Percentiles rank a stretch among this genome's conserved stretches.
Conservation (phyloP, 1,139 yeast genomes). For the Kurtzmaniella quercitrusa region DNA sequence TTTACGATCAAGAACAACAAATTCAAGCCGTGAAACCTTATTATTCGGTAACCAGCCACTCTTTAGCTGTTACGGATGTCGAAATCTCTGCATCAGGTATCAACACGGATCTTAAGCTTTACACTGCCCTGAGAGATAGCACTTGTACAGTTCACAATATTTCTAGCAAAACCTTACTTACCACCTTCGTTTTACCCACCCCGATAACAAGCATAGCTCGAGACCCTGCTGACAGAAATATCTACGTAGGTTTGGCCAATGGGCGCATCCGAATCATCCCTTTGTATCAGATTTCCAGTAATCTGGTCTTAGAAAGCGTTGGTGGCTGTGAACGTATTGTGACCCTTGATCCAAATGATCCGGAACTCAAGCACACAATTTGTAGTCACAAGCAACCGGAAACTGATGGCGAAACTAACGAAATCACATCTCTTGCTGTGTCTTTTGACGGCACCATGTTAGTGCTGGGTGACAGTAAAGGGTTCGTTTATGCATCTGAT, state of each 20-base stretch:
- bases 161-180: conserved; percentile 40
- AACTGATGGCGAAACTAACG: conserved; percentile 9
- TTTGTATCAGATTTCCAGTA: conserved; percentile 46
- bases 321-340: conserved; percentile 56
- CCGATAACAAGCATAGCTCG: conserved; percentile 56
- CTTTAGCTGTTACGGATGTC: conserved; percentile 69
- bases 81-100: conserved; percentile 45
- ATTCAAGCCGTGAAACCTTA: conserved; percentile 33
- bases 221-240: conserved; percentile 80
- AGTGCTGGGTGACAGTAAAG: conserved; percentile 70
- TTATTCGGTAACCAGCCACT: conserved; percentile 65
- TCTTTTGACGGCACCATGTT: conserved; percentile 76
- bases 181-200: conserved; percentile 66
- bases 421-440: conserved; percentile 51
- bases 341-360: conserved; percentile 45
- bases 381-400: conserved; percentile 46
- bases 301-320: conserved; percentile 46
- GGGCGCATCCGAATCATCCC: conserved; percentile 62
- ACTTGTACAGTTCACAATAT: conserved; percentile 69
- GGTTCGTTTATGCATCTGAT: conserved; percentile 68
- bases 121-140: conserved; percentile 69
- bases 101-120: conserved; percentile 58
- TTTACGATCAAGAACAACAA: conserved; percentile 19
- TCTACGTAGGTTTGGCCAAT: conserved; percentile 65
- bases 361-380: conserved; percentile 48